These are phyloP conservation scores for Coniosporium tulheliwenetii DNA, from an alignment of 2,329 filamentous ascomycete species.

Conservation along the genomic window DNA sequence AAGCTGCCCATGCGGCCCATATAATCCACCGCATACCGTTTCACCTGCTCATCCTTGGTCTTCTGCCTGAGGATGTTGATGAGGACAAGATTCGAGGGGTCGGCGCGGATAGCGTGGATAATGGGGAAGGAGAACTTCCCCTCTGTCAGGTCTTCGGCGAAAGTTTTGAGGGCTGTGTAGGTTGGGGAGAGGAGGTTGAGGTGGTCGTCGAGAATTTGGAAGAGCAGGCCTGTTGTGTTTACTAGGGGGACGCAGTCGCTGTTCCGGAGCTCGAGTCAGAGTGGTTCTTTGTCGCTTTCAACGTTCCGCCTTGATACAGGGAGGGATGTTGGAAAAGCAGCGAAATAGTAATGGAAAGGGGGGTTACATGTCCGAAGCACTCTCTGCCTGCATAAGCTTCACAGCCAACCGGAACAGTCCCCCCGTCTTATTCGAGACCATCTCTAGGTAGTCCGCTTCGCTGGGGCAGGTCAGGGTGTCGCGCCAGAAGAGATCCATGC, in stretches of 20 bases:
- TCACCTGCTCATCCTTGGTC: slow-evolving; percentile 72
- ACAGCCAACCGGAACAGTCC: slow-evolving; percentile 73
- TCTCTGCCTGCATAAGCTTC: slow-evolving; percentile 76
- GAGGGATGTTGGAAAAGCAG: slow-evolving; percentile 1
- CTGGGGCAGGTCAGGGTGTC: slow-evolving; percentile 71
- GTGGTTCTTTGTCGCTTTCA: background rate
- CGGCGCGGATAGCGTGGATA: slow-evolving; percentile 76
- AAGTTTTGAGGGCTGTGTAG: slow-evolving; percentile 79
- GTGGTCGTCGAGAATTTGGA: slow-evolving; percentile 89
- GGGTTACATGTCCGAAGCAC: slow-evolving; percentile 5
- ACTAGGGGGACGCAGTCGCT: slow-evolving; percentile 70
- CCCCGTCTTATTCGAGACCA: slow-evolving; percentile 85
- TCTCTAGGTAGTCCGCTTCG: slow-evolving; percentile 84
- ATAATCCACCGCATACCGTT: slow-evolving; percentile 76
- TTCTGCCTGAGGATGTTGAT: slow-evolving; percentile 89
- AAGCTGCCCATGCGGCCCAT: slow-evolving; percentile 88
- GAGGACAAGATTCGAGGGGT: slow-evolving; percentile 60
- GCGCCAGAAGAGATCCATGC: slow-evolving; percentile 84
- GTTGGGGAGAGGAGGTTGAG: slow-evolving; percentile 52
- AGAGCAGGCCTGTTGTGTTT: slow-evolving; percentile 71
- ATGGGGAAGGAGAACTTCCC: slow-evolving; percentile 95
- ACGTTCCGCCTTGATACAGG: background rate
- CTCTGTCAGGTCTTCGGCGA: slow-evolving; percentile 91
- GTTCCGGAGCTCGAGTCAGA: background rate
- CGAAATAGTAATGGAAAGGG: slow-evolving; percentile 2